These are phyloP conservation scores for Rhododendron molle DNA, from an alignment of 148 eudicot species.

Conservation along the genomic window DNA sequence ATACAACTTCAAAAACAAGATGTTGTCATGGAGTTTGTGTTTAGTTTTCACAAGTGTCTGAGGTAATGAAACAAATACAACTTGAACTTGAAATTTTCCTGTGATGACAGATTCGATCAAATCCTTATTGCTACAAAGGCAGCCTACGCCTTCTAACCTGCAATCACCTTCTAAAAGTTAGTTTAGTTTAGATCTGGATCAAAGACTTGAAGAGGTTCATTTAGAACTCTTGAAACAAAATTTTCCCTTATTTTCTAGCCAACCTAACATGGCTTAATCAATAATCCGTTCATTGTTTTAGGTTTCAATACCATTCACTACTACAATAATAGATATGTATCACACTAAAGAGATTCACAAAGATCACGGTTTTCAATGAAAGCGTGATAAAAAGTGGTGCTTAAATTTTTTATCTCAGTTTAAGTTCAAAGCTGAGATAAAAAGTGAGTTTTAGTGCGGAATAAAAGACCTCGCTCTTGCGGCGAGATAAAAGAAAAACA, in stretches of 20 bases:
- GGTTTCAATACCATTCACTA: slow-evolving; percentile 61
- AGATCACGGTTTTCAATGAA: no score
- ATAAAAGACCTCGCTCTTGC: no score
- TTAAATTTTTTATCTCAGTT: no score
- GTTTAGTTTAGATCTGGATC: slow-evolving; percentile 42
- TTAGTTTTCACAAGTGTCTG: background rate
- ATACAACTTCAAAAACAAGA: background rate
- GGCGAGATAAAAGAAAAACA: no score
- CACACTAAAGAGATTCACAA: no score
- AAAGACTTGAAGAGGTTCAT: slow-evolving; percentile 62
- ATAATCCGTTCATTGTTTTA: slow-evolving; percentile 2
- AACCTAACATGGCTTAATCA: background rate
- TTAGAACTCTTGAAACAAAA: background rate
- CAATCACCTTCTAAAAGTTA: slow-evolving; percentile 40
- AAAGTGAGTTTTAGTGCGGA: no score
- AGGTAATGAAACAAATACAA: background rate
- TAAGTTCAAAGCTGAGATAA: no score
- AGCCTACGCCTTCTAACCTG: slow-evolving; percentile 65
- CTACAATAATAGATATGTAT: no score
- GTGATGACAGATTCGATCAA: slow-evolving; percentile 45
- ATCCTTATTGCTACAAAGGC: slow-evolving; percentile 82
- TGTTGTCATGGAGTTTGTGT: background rate
- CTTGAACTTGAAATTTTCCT: background rate
- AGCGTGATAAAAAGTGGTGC: no score
- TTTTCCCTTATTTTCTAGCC: background rate